Evolutionary conservation across 148 eudicot species (phyloP), one percentile per base, ranked within the genome.

Genomic region (Silene conica): DNA sequence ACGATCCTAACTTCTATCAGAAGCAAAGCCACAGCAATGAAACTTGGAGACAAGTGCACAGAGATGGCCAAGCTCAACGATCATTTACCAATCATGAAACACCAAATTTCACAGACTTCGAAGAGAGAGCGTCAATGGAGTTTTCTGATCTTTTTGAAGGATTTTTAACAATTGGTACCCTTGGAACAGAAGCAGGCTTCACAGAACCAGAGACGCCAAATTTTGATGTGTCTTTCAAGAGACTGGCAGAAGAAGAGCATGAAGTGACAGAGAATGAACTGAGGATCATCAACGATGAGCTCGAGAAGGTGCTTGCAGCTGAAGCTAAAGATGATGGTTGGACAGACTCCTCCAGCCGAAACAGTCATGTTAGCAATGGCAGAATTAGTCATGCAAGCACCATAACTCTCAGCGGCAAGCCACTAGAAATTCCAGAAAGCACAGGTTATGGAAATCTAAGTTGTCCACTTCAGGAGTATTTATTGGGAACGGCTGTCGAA

Each of bases 81-180:
- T 87, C 93, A 77, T 91, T 84, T 81, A 81, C 84, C 67, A 82
- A 85, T 79, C 62, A 82, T 52, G 91, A 85, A 22, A 80, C 85
- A 21, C 82, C 82, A 22, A 74, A 78, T 20, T 75, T 56, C 12
- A 84, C 84, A 26, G 83, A 88, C 70, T 79, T 75, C 2, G 94
- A 87, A 70, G 87, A 81, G 62, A 85, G 87, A 28, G 63, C 82
- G 70, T 78, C 89, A n/a, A 78, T 82, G 61, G 86, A 80, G 3
- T 72, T 80, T 75, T 76, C 89, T 12, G 92, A 88, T 60, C 80
- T 82, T 58, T 94, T 94, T 71, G 90, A 94, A 72, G 98, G 98
- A 54, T 94, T 94, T 73, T 87, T 94, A 60, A 89, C 96, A 43
- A 89, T 94, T 11, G 98, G 98, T 8, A 94, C 98, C 20, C 89